Evolutionary conservation across 768 basidiomycete species (phyloP).

Genomic region (Plicaturopsis crispa): DNA sequence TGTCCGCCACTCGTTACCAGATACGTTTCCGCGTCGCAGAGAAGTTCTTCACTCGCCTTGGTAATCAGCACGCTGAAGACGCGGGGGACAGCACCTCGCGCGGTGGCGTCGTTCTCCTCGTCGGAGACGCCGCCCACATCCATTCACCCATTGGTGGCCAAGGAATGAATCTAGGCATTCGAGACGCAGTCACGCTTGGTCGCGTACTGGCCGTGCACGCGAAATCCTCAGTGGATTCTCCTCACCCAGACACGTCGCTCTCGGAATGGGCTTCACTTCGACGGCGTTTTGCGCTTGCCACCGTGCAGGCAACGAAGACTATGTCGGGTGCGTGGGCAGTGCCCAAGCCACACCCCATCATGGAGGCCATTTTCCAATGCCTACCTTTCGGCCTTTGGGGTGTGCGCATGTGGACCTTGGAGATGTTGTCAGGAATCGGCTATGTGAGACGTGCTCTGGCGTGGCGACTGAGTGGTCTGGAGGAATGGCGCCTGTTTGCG

Average conservation of each 20-base stretch:
- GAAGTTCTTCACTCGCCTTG: constrained; percentile 24
- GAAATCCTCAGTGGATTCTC: constrained; percentile 6
- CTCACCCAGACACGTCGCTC: constrained; percentile 24
- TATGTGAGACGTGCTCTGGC: no score
- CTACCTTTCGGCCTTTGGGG: no score
- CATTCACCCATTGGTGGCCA: constrained; percentile 50
- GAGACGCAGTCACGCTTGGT: constrained; percentile 41
- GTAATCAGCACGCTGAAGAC: no score
- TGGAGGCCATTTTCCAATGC: no score
- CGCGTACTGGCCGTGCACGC: constrained; percentile 33
- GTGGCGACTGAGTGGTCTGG: no score
- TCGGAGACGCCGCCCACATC: constrained; percentile 45
- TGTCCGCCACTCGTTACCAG: constrained; percentile 43
- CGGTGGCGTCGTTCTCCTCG: constrained; percentile 18
- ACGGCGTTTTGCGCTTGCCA: constrained; percentile 30
- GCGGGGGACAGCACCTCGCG: neutral
- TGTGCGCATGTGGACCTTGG: no score
- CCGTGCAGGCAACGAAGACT: constrained; percentile 33
- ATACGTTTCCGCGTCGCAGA: constrained; percentile 38
- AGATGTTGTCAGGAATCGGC: no score
- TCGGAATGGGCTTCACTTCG: constrained; percentile 26
- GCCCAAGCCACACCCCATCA: no score
- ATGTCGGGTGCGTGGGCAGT: constrained; percentile 17
- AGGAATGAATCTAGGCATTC: constrained; percentile 52
- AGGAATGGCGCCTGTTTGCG: no score